Evolutionary conservation across 306 rosid species (phyloP), one percentile per base, ranked within the genome.

Genomic region (Cucurbita pepo): DNA sequence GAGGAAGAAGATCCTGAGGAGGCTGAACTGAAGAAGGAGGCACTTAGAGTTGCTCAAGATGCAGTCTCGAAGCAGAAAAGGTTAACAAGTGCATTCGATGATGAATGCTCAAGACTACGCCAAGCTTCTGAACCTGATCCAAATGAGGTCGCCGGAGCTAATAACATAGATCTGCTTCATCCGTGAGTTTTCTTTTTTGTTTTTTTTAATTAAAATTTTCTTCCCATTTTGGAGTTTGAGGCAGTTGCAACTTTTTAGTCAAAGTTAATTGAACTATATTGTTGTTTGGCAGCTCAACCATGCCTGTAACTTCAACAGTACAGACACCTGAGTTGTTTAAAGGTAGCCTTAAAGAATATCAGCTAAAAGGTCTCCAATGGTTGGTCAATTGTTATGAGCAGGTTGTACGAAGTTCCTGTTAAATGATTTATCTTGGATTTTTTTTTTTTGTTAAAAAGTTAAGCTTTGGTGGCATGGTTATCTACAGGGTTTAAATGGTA

Each of bases 321-420:
- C 89, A 81, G 77, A 84, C 97, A 51, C 99, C 99, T 19, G 91
- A 85, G 76, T 66, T 95, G 80, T 95, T 95, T 81, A 95, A 82
- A 64, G 99, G 99, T 5, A 38, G 61, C 79, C 97, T 95, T 9
- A 95, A 89, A 84, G 99, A 75, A 69, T 95, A 95, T 82, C 99
- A 95, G 83, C 85, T 95, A 13, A 95, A 89, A 82, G 99, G 99
- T 76, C 97, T 95, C 77, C 99, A 91, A 73, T 95, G 99, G 99
- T 90, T 95, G 74, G 99, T 95, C 63, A 95, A 95, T 80, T 95
- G 99, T 77, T 95, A 95, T 50, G 99, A 95, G 92, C 99, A 95
- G 96, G 97, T 92, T 81, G 80, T 65, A 65, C n/a, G 75, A 69
- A 71, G 53, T 72, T 63, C 65, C 66, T 56, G 60, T n/a, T 60